phyloP scores from a whole-genome alignment of 371 early-diverging fungal species.

The Circinella umbellata region DNA sequence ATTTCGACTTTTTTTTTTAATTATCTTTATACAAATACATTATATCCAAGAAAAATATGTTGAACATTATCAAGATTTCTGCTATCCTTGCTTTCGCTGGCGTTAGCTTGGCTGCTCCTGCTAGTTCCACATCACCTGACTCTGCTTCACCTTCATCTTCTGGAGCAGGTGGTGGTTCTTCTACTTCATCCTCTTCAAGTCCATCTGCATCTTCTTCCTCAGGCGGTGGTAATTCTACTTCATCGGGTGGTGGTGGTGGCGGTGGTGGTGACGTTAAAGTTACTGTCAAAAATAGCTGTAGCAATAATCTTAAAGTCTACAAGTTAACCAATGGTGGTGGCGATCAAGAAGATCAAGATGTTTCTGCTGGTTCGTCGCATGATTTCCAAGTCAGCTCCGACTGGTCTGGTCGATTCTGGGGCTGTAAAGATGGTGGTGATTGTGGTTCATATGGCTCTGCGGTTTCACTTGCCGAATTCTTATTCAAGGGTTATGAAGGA shows the following conservation, averaged over 20 bases:
- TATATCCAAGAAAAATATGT: conserved; percentile 11
- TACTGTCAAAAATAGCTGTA: conserved; percentile 45
- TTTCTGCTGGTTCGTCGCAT: conserved; percentile 14
- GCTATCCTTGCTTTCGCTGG: conserved; percentile 25
- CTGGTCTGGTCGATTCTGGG: conserved; percentile 47
- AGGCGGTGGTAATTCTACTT: neutral
- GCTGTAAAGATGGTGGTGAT: conserved; percentile 24
- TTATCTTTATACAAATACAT: neutral
- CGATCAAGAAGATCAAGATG: neutral
- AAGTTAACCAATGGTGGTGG: conserved; percentile 33
- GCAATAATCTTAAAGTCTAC: conserved; percentile 30
- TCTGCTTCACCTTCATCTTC: conserved; percentile 3
- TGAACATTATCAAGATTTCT: conserved; percentile 26
- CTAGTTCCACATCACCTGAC: conserved; percentile 1
- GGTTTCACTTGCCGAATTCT: conserved; percentile 43
- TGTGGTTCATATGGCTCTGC: conserved; percentile 28
- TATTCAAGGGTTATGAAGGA: conserved; percentile 23
- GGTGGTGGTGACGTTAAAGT: conserved; percentile 25
- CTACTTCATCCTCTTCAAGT: neutral
- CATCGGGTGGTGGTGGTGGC: neutral
- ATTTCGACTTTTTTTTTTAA: conserved; percentile 1
- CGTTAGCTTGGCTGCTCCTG: conserved; percentile 22
- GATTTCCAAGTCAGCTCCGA: conserved; percentile 10
- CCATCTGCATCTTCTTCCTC: neutral
- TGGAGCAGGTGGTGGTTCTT: neutral